These are phyloP conservation scores for Aspergillus ustus DNA, from an alignment of 2,329 filamentous ascomycete species.

Conservation along the genomic window DNA sequence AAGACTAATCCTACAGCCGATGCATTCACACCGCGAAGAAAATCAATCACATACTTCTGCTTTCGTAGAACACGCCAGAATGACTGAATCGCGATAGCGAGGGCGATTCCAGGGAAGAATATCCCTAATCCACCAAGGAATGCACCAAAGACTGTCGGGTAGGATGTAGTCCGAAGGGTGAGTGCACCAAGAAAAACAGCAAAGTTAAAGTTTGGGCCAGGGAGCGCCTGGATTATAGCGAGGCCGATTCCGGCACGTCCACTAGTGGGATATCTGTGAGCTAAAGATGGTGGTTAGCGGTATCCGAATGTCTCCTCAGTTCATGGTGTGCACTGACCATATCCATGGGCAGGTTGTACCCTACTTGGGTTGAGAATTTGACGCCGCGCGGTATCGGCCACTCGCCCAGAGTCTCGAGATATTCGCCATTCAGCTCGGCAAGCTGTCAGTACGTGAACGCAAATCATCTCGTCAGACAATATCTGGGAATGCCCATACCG, in stretches of 20 bases:
- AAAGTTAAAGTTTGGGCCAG: constrained; percentile 59
- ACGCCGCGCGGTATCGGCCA: constrained; percentile 30
- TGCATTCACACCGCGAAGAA: constrained; percentile 63
- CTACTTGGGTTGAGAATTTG: no score
- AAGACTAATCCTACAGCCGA: constrained; percentile 66
- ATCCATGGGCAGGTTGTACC: constrained; percentile 42
- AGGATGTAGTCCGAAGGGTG: constrained; percentile 43
- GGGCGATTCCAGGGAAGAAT: constrained; percentile 42
- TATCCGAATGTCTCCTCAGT: constrained; percentile 18
- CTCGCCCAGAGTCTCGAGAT: background rate
- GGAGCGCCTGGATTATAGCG: constrained; percentile 72
- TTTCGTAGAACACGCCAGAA: constrained; percentile 59
- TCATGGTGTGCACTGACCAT: constrained; percentile 33
- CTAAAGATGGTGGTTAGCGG: constrained; percentile 33
- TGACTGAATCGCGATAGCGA: constrained; percentile 47
- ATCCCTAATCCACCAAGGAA: constrained; percentile 55
- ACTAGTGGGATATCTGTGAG: no score
- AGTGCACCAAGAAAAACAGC: constrained; percentile 63
- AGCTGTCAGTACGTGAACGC: background rate
- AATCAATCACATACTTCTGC: constrained; percentile 52
- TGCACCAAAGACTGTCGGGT: constrained; percentile 51
- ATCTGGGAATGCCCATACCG: background rate
- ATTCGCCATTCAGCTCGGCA: background rate
- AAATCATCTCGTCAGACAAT: background rate
- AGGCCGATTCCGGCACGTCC: constrained; percentile 58